Evolutionary conservation across 164 flowering plant genomes (phyloP).

Genomic region (Stephania yunnanensis): DNA sequence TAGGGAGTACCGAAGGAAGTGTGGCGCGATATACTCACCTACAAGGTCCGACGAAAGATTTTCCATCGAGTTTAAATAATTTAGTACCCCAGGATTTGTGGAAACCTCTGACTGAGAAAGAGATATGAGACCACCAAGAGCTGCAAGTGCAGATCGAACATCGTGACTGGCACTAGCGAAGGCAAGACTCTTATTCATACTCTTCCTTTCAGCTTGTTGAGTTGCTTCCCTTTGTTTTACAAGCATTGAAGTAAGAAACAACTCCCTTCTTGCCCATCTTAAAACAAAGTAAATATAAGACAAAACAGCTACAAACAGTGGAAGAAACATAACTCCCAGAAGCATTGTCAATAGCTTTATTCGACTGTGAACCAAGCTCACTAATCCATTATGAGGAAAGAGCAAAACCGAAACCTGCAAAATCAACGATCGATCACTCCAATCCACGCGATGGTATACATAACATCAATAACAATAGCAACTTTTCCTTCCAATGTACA

Average conservation of each 20-base stretch:
- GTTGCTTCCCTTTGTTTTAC: slow-evolving; percentile 77
- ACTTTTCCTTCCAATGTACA: not conserved
- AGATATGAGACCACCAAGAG: slow-evolving; percentile 50
- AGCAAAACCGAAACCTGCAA: slow-evolving; percentile 41
- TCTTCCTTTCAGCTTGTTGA: slow-evolving; percentile 78
- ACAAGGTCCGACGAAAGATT: slow-evolving; percentile 42
- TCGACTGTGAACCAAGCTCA: slow-evolving; percentile 17
- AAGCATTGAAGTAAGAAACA: slow-evolving; percentile 35
- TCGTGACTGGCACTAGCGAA: slow-evolving; percentile 82
- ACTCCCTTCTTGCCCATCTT: slow-evolving; percentile 37
- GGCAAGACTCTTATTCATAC: slow-evolving; percentile 67
- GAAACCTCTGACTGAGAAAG: slow-evolving; percentile 22
- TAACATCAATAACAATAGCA: too few relatives aligned
- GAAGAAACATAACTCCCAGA: slow-evolving; percentile 20
- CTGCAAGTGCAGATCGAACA: slow-evolving; percentile 57
- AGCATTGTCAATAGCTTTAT: slow-evolving; percentile 21
- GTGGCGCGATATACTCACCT: too few relatives aligned
- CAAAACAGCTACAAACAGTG: slow-evolving; percentile 19
- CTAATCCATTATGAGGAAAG: slow-evolving; percentile 24
- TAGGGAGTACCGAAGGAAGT: too few relatives aligned
- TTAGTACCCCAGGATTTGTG: slow-evolving; percentile 34
- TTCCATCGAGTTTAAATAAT: slow-evolving; percentile 42
- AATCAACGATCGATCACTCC: not conserved
- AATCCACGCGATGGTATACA: too few relatives aligned
- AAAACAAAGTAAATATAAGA: slow-evolving; percentile 23